Conservation (phyloP, 2,329 filamentous ascomycete genomes). For the Cladosporium austrohemisphaericum region DNA sequence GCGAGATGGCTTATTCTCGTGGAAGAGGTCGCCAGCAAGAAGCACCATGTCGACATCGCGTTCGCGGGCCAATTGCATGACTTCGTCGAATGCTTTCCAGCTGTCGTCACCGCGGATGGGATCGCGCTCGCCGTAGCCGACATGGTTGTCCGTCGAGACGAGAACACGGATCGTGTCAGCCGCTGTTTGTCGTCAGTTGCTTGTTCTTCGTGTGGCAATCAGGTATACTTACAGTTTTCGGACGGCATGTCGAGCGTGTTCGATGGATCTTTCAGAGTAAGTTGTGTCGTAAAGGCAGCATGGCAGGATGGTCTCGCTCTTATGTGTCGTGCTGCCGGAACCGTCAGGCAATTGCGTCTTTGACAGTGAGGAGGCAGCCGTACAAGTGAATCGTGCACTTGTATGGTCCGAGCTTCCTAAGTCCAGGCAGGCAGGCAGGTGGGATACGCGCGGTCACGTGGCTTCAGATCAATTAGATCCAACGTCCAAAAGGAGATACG, state of each 20-base stretch:
- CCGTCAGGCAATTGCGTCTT: background rate
- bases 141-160: constrained; percentile 94
- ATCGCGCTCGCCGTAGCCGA: constrained; percentile 92
- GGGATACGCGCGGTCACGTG: constrained; percentile 11
- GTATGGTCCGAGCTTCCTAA: no score
- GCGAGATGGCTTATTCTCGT: constrained; percentile 94
- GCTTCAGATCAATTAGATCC: background rate
- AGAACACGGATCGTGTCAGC: constrained; percentile 87
- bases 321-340: background rate
- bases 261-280: background rate
- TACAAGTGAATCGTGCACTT: constrained; percentile 1
- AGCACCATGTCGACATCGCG: constrained; percentile 97
- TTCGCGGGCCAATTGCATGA: constrained; percentile 81
- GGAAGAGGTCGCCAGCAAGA: constrained; percentile 90
- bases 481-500: constrained; percentile 8
- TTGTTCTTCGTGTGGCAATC: background rate
- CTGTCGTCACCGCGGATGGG: constrained; percentile 93
- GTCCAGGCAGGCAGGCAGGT: constrained; percentile 3
- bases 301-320: background rate
- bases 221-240: background rate
- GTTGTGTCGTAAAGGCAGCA: background rate
- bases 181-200: background rate
- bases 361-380: background rate
- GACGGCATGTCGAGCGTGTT: background rate
- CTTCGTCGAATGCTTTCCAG: constrained; percentile 93